phyloP scores from a whole-genome alignment of 2,329 filamentous ascomycete species.

The Magnaporthales sp. region DNA sequence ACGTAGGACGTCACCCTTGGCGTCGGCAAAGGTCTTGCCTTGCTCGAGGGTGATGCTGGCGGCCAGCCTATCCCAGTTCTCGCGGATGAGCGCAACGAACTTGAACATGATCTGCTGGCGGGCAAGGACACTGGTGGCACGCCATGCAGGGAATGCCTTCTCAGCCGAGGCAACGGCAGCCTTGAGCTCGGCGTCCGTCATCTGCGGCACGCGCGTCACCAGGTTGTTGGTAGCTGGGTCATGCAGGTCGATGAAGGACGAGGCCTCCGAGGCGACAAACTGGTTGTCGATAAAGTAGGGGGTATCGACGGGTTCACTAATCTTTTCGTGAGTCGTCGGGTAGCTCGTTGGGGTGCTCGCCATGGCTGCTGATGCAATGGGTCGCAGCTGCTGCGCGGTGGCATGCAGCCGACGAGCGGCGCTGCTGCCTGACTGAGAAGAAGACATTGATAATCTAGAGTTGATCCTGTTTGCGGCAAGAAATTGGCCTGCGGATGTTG shows the following conservation, averaged over 20 bases:
- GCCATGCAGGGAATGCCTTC: conserved; percentile 69
- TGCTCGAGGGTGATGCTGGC: conserved; percentile 83
- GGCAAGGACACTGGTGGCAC: conserved; percentile 59
- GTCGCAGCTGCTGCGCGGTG: conserved; percentile 45
- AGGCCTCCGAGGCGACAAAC: conserved; percentile 59
- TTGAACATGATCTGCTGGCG: conserved; percentile 85
- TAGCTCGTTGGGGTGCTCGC: conserved; percentile 50
- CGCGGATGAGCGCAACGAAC: conserved; percentile 68
- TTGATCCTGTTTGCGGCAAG: conserved; percentile 10
- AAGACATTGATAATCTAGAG: conserved; percentile 14
- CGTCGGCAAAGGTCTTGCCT: conserved; percentile 81
- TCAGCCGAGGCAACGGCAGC: conserved; percentile 67
- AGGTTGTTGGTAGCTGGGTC: conserved; percentile 83
- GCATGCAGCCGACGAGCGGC: conserved; percentile 42
- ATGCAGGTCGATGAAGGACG: conserved; percentile 69
- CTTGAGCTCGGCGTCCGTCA: conserved; percentile 67
- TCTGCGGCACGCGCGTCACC: conserved; percentile 75
- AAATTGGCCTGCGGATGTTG: conserved; percentile 17
- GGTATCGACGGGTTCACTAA: conserved; percentile 59
- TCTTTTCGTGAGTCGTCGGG: conserved; percentile 62
- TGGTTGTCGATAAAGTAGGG: conserved; percentile 78
- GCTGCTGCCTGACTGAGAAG: conserved; percentile 1
- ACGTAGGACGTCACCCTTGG: conserved; percentile 71
- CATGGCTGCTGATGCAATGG: conserved; percentile 24
- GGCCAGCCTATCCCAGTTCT: conserved; percentile 78